Percentiles rank a stretch among this genome's conserved stretches.
Evolutionary conservation across 2,329 filamentous ascomycete genomes (phyloP).

Genomic region (Colletotrichum theobromicola): DNA sequence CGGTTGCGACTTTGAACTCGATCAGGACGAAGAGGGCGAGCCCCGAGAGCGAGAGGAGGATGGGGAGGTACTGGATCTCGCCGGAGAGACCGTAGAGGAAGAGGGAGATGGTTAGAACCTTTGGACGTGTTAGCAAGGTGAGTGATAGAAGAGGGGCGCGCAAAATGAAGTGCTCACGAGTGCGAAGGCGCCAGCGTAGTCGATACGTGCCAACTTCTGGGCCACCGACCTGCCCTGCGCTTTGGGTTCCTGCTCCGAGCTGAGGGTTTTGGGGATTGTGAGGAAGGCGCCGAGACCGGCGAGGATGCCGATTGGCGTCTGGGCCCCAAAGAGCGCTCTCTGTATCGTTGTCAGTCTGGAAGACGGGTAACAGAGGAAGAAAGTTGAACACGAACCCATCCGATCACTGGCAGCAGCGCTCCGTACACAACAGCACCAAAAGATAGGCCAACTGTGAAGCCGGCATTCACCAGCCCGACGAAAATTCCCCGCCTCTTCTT

Average conservation of each 20-base stretch:
- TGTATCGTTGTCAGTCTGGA: conserved; percentile 33
- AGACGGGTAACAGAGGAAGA: background rate
- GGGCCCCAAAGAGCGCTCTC: conserved; percentile 76
- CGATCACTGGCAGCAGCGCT: conserved; percentile 64
- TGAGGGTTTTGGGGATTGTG: conserved; percentile 61
- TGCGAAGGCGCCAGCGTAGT: conserved; percentile 75
- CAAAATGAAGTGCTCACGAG: conserved; percentile 48
- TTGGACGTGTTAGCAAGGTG: conserved; percentile 7
- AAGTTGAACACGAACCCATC: conserved; percentile 63
- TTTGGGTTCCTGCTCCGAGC: conserved; percentile 38
- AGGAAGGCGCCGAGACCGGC: conserved; percentile 68
- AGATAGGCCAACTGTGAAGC: conserved; percentile 74
- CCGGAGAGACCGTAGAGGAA: conserved; percentile 76
- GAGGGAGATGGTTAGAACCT: conserved; percentile 70
- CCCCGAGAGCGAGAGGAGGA: conserved; percentile 61
- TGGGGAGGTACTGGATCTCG: conserved; percentile 61
- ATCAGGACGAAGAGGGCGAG: conserved; percentile 63
- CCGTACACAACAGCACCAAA: conserved; percentile 75
- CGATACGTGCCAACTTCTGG: conserved; percentile 68
- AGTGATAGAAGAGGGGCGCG: conserved; percentile 5
- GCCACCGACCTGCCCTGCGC: conserved; percentile 46
- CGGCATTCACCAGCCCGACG: conserved; percentile 75
- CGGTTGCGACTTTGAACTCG: conserved; percentile 66
- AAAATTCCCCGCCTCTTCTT: conserved; percentile 73
- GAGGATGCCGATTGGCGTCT: conserved; percentile 67